Percentiles rank a stretch among this genome's conserved stretches.
Conservation (phyloP, 2,329 filamentous ascomycete species). For the Aschersonia sp. region DNA sequence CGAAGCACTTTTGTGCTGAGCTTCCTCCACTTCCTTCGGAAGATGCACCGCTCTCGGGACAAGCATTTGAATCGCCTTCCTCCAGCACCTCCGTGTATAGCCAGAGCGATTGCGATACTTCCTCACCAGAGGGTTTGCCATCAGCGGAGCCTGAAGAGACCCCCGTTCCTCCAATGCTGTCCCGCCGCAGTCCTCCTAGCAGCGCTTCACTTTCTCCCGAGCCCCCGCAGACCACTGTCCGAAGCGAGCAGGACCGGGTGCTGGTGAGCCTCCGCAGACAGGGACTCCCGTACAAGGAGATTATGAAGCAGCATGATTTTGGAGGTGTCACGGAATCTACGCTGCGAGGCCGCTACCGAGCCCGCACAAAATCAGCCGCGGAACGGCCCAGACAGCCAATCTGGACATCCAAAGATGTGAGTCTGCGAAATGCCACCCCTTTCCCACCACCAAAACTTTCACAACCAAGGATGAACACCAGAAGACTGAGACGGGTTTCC, state of each 20-base stretch:
- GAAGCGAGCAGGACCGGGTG: conserved; percentile 21
- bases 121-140: too few relatives aligned
- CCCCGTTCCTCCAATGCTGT: too few relatives aligned
- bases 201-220: neutral
- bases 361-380: conserved; percentile 47
- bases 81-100: too few relatives aligned
- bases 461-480: neutral
- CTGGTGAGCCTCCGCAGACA: conserved; percentile 37
- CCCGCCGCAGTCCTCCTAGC: neutral
- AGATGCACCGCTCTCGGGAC: too few relatives aligned
- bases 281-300: conserved; percentile 52
- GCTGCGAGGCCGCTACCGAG: conserved; percentile 51
- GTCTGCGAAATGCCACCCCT: conserved; percentile 14
- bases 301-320: conserved; percentile 39
- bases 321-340: conserved; percentile 52
- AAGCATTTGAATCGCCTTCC: too few relatives aligned
- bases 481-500: neutral
- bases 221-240: neutral
- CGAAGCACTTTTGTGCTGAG: too few relatives aligned
- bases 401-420: conserved; percentile 50
- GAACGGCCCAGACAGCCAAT: conserved; percentile 49
- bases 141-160: too few relatives aligned
- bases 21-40: too few relatives aligned
- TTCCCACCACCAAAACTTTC: neutral
- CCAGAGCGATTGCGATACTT: too few relatives aligned